Evolutionary conservation across 768 basidiomycete species (phyloP).

Genomic region (Suillus discolor): DNA sequence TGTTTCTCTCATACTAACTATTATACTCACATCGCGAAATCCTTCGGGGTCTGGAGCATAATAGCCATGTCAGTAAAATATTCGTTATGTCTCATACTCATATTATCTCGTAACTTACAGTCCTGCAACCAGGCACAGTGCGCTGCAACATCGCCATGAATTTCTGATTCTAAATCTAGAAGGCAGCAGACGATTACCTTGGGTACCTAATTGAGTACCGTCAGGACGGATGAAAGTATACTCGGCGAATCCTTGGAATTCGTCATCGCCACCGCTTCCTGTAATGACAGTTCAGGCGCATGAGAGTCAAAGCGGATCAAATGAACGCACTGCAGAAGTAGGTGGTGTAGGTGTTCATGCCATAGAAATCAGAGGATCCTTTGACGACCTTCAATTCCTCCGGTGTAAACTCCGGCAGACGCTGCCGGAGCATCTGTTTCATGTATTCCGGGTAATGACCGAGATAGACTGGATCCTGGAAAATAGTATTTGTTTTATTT

Average conservation of each 20-base stretch:
- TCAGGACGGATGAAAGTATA: conserved; percentile 66
- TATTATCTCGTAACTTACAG: conserved; percentile 40
- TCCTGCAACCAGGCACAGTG: conserved; percentile 70
- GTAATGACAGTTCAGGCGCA: conserved; percentile 1
- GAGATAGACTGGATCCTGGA: conserved; percentile 67
- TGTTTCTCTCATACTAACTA: not conserved
- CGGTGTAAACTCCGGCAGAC: conserved; percentile 58
- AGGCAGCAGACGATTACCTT: conserved; percentile 42
- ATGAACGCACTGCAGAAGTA: conserved; percentile 54
- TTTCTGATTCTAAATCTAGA: not conserved
- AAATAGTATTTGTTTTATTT: not conserved
- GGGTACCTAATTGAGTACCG: conserved; percentile 62
- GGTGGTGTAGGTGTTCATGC: conserved; percentile 74
- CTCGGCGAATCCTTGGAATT: conserved; percentile 62
- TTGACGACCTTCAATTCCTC: conserved; percentile 60
- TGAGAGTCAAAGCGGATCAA: not conserved
- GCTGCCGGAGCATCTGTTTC: conserved; percentile 55
- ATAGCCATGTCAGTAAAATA: conserved; percentile 1
- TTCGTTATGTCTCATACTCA: conserved; percentile 1
- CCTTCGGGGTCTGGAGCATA: conserved; percentile 55
- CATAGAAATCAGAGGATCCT: conserved; percentile 71
- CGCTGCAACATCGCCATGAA: conserved; percentile 35
- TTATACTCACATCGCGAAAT: conserved; percentile 53
- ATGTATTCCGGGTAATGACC: conserved; percentile 68
- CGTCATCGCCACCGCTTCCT: conserved; percentile 64